Conservation (phyloP, 2,329 filamentous ascomycete genomes). For the Aspergillus hortae region DNA sequence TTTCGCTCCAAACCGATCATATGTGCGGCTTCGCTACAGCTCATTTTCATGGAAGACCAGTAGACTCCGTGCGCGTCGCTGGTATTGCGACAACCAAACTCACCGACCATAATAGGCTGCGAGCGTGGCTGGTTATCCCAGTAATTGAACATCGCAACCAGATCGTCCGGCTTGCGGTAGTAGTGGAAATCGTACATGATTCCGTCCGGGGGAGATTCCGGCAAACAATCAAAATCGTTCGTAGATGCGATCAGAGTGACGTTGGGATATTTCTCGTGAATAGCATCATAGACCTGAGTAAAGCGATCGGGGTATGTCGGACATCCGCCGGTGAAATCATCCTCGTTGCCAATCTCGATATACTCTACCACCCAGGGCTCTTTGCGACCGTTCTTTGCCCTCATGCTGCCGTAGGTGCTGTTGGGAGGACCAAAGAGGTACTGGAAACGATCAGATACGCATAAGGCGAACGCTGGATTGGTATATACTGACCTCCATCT, state of each 20-base stretch:
- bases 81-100: slow-evolving; percentile 28
- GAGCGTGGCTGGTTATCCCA: slow-evolving; percentile 51
- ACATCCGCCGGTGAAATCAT: slow-evolving; percentile 55
- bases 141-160: slow-evolving; percentile 50
- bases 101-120: slow-evolving; percentile 29
- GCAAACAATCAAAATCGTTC: slow-evolving; percentile 25
- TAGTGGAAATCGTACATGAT: slow-evolving; percentile 50
- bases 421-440: slow-evolving; percentile 55
- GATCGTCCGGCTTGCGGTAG: slow-evolving; percentile 49
- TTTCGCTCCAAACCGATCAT: slow-evolving; percentile 52
- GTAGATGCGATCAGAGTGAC: slow-evolving; percentile 54
- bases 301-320: slow-evolving; percentile 54
- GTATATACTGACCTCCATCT: slow-evolving; percentile 48
- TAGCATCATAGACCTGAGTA: slow-evolving; percentile 56
- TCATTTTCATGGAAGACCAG: slow-evolving; percentile 40
- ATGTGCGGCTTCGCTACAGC: slow-evolving; percentile 62
- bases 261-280: slow-evolving; percentile 53
- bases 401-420: slow-evolving; percentile 55
- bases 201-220: slow-evolving; percentile 27
- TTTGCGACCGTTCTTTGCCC: slow-evolving; percentile 57
- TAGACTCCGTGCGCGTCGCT: slow-evolving; percentile 13
- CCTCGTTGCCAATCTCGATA: slow-evolving; percentile 66
- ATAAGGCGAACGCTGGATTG: neutral
- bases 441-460: slow-evolving; percentile 3
- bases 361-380: slow-evolving; percentile 58